Base-by-base conservation (phyloP, 1,284 basidiomycete genomes). In the Melampsora abietis-canadensis region DNA sequence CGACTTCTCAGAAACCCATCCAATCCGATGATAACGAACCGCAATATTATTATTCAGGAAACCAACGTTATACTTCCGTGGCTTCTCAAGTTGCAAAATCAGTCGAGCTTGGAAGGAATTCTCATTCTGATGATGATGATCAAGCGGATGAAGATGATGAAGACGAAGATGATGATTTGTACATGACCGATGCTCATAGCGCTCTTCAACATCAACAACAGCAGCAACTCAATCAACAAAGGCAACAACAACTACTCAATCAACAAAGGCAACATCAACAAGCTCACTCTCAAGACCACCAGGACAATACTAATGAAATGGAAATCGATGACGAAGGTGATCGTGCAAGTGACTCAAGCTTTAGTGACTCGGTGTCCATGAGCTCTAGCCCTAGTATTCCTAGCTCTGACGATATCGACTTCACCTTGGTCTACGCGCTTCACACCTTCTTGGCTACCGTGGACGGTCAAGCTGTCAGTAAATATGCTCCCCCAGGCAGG, bases 381-480 rank as follows among this genome's bases (percentile, higher is more conserved):
- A 66, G 62, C 30, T 92, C 90, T 15, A 89, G 88, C 2, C 87
- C 92, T 46, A 91, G 90, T 48, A 91, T 92, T 76, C 92, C 92
- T 2, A 91, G 92, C 81, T 75, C 72, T 21, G 91, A 92, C 81
- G 90, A 89, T 76, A 92, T 93, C 80, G 90, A 93, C 85, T 93
- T 93, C 80, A 90, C 91, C 82, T 85, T 92, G 77, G 91, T 93
- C 27, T 93, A 93, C 78, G 91, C 91, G 14, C 84, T 93, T 24
- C 93, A 94, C 81, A 94, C 91, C 78, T 96, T 96, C 82, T 89
- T 93, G 14, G 94, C 94, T 0, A 96, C 94, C 0, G 93, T 96
- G 30, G 94, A 96, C 80, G 94, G 94, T 24, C 94, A 97, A 83
- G 94, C 94, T 2, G 94, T 75, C 47, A 66, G 70, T 57, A 21